Evolutionary conservation across 345 rosid genomes (phyloP).

Genomic region (Cardamine occulta): DNA sequence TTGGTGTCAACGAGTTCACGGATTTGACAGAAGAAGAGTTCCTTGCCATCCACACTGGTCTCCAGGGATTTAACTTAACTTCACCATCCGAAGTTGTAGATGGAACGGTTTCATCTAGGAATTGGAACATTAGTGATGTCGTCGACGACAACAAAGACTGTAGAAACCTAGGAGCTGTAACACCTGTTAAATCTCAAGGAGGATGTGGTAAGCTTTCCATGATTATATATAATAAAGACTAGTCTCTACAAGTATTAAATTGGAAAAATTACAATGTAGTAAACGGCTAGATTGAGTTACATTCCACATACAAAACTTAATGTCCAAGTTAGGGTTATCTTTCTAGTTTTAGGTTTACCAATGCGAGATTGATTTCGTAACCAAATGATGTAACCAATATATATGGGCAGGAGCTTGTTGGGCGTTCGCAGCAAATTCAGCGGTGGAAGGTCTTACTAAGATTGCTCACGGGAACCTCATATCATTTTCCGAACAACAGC

Average conservation of each 20-base stretch:
- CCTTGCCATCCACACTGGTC: slow-evolving; percentile 47
- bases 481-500: slow-evolving; percentile 65
- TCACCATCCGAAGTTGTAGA: slow-evolving; percentile 8
- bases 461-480: slow-evolving; percentile 50
- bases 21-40: slow-evolving; percentile 64
- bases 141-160: slow-evolving; percentile 42
- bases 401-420: slow-evolving; percentile 56
- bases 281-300: background rate
- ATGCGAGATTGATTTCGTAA: no score
- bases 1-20: slow-evolving; percentile 59
- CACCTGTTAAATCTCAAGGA: slow-evolving; percentile 48
- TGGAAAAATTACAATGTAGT: background rate
- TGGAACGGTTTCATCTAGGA: slow-evolving; percentile 22
- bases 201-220: slow-evolving; percentile 44
- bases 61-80: slow-evolving; percentile 12
- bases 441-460: slow-evolving; percentile 56
- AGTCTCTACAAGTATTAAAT: background rate
- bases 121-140: slow-evolving; percentile 33
- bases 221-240: background rate
- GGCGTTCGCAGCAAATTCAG: slow-evolving; percentile 69
- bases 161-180: slow-evolving; percentile 49
- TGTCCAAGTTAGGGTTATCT: background rate
- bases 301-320: background rate
- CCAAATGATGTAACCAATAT: background rate
- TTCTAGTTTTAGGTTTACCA: background rate